Conservation (phyloP, 2,329 filamentous ascomycete genomes). For the Fusarium oligoseptatum region DNA sequence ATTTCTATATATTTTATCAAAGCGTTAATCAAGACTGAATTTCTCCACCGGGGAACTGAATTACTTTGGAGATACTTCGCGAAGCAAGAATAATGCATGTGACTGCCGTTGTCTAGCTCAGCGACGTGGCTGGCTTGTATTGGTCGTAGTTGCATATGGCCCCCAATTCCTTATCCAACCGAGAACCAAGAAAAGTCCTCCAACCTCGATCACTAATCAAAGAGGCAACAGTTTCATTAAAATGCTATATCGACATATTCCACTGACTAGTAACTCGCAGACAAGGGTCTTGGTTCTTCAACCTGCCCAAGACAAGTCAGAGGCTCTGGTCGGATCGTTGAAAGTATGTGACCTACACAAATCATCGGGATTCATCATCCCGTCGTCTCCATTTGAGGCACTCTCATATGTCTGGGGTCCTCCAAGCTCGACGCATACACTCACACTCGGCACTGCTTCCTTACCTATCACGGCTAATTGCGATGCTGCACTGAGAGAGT, state of each 20-base stretch:
- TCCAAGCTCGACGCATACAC: neutral
- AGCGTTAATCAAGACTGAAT: neutral
- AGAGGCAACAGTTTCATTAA: no score
- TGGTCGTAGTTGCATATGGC: neutral
- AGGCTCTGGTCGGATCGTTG: neutral
- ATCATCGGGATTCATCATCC: neutral
- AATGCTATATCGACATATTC: neutral
- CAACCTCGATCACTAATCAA: no score
- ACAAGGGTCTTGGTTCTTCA: neutral
- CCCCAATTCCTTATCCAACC: neutral
- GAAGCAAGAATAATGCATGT: neutral
- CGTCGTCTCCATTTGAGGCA: neutral
- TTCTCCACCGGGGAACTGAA: neutral
- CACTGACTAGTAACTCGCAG: neutral
- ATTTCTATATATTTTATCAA: neutral
- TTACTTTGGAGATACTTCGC: neutral
- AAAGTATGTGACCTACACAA: neutral
- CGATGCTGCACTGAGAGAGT: neutral
- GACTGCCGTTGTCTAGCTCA: neutral
- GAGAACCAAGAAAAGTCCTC: neutral
- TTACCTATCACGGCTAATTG: neutral
- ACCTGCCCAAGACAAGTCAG: neutral
- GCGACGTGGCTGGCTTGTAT: neutral
- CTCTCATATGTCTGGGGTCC: neutral
- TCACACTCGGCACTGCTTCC: neutral